These are phyloP conservation scores for Xylaria sp. DNA, from an alignment of 495 filamentous ascomycete species.

Conservation along the genomic window DNA sequence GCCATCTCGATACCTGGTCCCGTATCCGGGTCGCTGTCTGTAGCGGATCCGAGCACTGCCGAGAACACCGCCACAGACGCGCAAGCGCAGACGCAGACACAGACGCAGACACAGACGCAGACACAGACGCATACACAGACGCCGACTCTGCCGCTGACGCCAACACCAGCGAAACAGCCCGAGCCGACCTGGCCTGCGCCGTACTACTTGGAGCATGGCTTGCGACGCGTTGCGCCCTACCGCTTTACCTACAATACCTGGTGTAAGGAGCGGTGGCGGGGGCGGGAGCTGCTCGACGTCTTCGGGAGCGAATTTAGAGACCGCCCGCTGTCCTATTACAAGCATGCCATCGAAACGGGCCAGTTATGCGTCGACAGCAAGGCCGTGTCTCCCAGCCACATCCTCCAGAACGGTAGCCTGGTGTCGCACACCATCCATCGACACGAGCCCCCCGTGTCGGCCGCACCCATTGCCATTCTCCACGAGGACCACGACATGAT, in stretches of 20 bases:
- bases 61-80: not conserved
- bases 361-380: constrained; percentile 77
- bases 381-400: constrained; percentile 55
- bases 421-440: constrained; percentile 94
- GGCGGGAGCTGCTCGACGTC: constrained; percentile 75
- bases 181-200: constrained; percentile 68
- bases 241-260: constrained; percentile 94
- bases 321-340: constrained; percentile 84
- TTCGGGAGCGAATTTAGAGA: constrained; percentile 88
- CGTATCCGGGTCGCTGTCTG: constrained; percentile 24
- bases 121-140: too few species aligned
- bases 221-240: constrained; percentile 86
- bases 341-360: constrained; percentile 79
- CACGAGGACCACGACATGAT: constrained; percentile 91
- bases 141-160: too few species aligned
- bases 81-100: constrained; percentile 59
- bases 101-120: too few species aligned
- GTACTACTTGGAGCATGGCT: constrained; percentile 80
- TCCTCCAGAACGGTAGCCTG: constrained; percentile 66
- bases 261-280: constrained; percentile 90
- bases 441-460: constrained; percentile 91
- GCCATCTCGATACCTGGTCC: constrained; percentile 22
- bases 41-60: constrained; percentile 10
- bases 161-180: constrained; percentile 68
- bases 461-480: constrained; percentile 77